phyloP scores from a whole-genome alignment of 306 rosid species.

The Prosopis cineraria region DNA sequence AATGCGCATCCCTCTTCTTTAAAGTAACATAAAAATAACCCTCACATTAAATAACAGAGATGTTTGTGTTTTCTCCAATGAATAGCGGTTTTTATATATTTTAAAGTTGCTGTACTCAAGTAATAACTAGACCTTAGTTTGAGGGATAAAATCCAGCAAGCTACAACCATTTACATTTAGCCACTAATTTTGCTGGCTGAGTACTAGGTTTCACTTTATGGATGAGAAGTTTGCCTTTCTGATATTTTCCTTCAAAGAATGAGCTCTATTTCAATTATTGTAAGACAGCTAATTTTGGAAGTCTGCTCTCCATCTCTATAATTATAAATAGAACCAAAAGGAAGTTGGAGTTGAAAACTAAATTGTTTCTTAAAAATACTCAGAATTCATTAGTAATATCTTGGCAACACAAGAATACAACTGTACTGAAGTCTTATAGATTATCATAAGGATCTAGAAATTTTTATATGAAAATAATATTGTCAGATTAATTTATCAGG shows the following conservation, averaged over 20 bases:
- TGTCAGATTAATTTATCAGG: neutral
- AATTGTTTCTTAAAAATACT: neutral
- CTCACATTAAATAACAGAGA: neutral
- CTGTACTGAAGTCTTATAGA: neutral
- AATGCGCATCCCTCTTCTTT: neutral
- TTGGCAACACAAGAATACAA: neutral
- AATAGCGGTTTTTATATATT: neutral
- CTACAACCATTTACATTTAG: neutral
- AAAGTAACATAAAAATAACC: neutral
- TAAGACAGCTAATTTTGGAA: neutral
- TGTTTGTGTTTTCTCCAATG: neutral
- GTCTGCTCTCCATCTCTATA: neutral
- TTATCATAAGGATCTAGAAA: constrained; percentile 2
- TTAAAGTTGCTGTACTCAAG: neutral
- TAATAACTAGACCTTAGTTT: neutral
- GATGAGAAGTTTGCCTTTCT: neutral
- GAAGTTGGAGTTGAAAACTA: neutral
- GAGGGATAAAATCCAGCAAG: neutral
- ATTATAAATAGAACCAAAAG: neutral
- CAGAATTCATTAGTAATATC: neutral
- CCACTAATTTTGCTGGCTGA: neutral
- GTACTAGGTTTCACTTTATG: neutral
- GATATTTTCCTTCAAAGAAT: neutral
- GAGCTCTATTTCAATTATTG: neutral
- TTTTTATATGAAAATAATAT: neutral